Conservation (phyloP, 495 filamentous ascomycete genomes). For the Tuber magnatum region DNA sequence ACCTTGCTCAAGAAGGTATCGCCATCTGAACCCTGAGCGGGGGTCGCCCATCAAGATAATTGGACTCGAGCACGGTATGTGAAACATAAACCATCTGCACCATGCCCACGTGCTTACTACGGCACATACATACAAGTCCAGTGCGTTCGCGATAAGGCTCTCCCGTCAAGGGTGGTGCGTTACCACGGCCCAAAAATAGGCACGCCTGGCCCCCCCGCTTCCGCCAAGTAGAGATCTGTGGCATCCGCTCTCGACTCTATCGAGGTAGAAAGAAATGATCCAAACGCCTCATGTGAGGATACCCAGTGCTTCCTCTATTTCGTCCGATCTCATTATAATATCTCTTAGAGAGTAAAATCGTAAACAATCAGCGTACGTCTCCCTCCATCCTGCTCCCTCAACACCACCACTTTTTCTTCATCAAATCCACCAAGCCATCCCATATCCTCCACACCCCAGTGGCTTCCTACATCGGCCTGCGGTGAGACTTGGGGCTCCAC, state of each 20-base stretch:
- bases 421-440: constrained; percentile 80
- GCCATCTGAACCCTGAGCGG: constrained; percentile 32
- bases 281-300: constrained; percentile 12
- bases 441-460: constrained; percentile 42
- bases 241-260: constrained; percentile 7
- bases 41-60: constrained; percentile 33
- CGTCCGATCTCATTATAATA: constrained; percentile 12
- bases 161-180: constrained; percentile 16
- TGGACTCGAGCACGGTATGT: constrained; percentile 18
- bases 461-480: constrained; percentile 21
- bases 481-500: constrained; percentile 17
- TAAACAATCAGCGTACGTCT: constrained; percentile 75
- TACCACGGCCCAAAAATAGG: constrained; percentile 29
- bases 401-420: constrained; percentile 82
- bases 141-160: constrained; percentile 35
- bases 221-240: constrained; percentile 3
- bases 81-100: constrained; percentile 31
- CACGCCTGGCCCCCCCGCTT: constrained; percentile 9
- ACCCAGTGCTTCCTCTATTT: constrained; percentile 18
- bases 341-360: constrained; percentile 59
- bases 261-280: constrained; percentile 25
- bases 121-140: too few relatives aligned
- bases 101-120: constrained; percentile 35
- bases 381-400: constrained; percentile 62
- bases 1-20: constrained; percentile 2